These are phyloP conservation scores for Galeopsis tetrahit DNA, from an alignment of 257 asterid genomes.

Conservation along the genomic window DNA sequence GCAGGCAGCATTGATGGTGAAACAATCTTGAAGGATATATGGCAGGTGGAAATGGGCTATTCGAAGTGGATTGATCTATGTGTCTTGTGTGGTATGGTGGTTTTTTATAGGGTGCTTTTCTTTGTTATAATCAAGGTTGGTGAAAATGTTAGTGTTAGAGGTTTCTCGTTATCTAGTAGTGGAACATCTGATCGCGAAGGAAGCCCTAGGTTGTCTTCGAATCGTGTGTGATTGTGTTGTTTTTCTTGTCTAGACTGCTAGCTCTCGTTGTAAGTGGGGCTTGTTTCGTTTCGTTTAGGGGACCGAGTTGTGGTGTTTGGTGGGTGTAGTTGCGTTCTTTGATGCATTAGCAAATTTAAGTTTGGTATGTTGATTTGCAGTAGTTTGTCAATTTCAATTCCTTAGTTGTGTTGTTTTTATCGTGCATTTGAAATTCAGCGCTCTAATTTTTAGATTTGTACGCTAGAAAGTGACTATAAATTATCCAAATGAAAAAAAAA, in stretches of 20 bases:
- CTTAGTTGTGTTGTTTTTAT: too few species aligned
- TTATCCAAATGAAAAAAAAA: too few species aligned
- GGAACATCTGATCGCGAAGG: not conserved
- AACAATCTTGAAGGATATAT: conserved; percentile 48
- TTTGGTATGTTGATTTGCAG: not conserved
- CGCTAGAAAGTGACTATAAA: too few species aligned
- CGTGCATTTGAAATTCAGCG: too few species aligned
- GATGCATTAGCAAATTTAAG: not conserved
- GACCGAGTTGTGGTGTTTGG: too few species aligned
- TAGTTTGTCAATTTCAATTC: too few species aligned
- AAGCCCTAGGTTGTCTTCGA: not conserved
- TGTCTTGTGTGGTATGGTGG: conserved; percentile 53
- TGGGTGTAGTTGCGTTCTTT: too few species aligned
- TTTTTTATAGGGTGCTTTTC: conserved; percentile 50
- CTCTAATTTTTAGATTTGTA: too few species aligned
- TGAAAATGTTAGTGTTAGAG: conserved; percentile 41
- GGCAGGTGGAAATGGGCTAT: conserved; percentile 59
- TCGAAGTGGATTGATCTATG: conserved; percentile 69
- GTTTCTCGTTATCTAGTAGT: not conserved
- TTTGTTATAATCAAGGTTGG: conserved; percentile 43
- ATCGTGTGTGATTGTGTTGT: not conserved
- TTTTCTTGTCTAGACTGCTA: too few species aligned
- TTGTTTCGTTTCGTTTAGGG: too few species aligned
- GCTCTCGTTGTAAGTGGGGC: too few species aligned
- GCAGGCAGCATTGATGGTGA: conserved; percentile 49